Base-by-base conservation (phyloP, 2,329 filamentous ascomycete genomes). In the Neocucurbitaria cava region DNA sequence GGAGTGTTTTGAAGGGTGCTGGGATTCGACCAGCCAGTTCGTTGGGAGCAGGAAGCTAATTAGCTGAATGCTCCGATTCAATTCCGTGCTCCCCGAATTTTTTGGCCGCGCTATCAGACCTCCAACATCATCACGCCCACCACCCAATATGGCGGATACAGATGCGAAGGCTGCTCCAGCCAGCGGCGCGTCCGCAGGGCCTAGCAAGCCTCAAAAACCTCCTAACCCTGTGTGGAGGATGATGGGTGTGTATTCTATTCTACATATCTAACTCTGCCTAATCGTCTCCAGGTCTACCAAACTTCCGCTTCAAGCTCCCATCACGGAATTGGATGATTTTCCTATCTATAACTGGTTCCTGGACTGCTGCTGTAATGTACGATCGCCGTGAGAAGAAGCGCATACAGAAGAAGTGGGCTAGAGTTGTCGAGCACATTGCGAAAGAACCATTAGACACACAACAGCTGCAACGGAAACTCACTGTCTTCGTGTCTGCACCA, bases 261-360 rank as follows among this genome's bases (percentile, higher is more conserved):
- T 45, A 31, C 42, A 17, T 52, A 15, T 39, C 46, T 46, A 45
- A 33, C 26, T 7, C 52, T 28, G 45, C 44, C 45, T 61, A 57
- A 61, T 57, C 11, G 43, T 33, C 58, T 45, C 54, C 52, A 89
- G 94, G 94, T 52, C 81, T 99, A 54, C 94, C 94, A 46, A 90
- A 89, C 64, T 85, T 97, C 57, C 89, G 90, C 55, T 84, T 88
- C 66, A 92, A 87, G 76, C 86, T 99, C 17, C 95, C 95, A 7
- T 98, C 94, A 17, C 90, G 95, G 58, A 98, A 98, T 76, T 99
- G 95, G 95, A 87, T 95, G 78, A 97, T 99, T 70, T 99, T 99
- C 80, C 87, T 93, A 77, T 83, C 89, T 42, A 76, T 98, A 50
- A 89, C 89, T 10, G 88, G 88, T 48, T 86, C 90, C 42, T 89